Evolutionary conservation across 2,329 filamentous ascomycete species (phyloP).

Genomic region (Microsporum canis): DNA sequence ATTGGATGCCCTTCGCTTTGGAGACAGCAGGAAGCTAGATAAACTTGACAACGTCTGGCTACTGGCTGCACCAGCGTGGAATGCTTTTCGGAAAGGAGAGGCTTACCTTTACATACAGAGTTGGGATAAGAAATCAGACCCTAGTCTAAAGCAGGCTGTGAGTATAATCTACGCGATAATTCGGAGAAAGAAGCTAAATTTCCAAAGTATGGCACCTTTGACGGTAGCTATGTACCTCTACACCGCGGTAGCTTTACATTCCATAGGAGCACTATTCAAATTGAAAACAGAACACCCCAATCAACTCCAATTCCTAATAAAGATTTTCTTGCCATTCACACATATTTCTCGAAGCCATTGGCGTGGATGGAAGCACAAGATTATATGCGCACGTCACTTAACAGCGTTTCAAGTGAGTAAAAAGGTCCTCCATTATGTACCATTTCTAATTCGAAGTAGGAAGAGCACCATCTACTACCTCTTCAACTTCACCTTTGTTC

Average conservation of each 20-base stretch:
- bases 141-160: constrained; percentile 1
- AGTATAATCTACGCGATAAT: background rate
- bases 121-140: background rate
- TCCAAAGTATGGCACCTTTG: background rate
- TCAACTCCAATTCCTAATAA: constrained; percentile 4
- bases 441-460: background rate
- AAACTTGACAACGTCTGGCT: constrained; percentile 10
- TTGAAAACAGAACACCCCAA: constrained; percentile 9
- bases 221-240: background rate
- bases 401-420: background rate
- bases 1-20: background rate
- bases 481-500: background rate
- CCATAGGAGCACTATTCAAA: background rate
- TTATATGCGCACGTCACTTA: background rate
- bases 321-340: constrained; percentile 8
- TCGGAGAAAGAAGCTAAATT: background rate
- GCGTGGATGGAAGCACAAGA: constrained; percentile 7
- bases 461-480: background rate
- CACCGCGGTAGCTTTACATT: background rate
- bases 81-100: background rate
- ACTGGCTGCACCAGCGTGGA: constrained; percentile 6
- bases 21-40: background rate
- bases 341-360: constrained; percentile 5
- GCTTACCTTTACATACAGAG: constrained; percentile 1
- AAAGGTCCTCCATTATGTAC: background rate